Percentiles rank a stretch among this genome's conserved stretches.
phyloP scores from a whole-genome alignment of 768 basidiomycete species.

The Lentinula sp. region DNA sequence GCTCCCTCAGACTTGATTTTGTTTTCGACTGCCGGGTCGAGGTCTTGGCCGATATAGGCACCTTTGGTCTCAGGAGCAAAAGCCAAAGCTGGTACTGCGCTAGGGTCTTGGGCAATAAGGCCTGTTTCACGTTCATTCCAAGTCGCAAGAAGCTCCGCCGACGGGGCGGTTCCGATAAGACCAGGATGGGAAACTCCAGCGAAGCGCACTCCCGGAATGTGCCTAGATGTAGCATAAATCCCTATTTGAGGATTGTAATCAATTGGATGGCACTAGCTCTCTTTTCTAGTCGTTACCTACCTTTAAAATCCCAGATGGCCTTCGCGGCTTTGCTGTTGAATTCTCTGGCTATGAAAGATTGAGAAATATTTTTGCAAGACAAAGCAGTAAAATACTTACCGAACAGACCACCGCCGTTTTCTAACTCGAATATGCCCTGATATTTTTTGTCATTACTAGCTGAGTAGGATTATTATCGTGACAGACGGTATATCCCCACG shows the following conservation, averaged over 20 bases:
- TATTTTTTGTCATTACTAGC: neutral
- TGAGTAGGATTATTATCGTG: conserved; percentile 5
- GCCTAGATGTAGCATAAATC: conserved; percentile 66
- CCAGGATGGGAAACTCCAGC: conserved; percentile 76
- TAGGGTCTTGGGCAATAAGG: conserved; percentile 47
- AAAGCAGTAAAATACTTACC: conserved; percentile 26
- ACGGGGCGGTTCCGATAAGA: conserved; percentile 72
- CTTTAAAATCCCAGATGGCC: conserved; percentile 78
- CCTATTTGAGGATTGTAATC: conserved; percentile 26
- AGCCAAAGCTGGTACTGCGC: conserved; percentile 58
- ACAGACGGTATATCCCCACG: conserved; percentile 70
- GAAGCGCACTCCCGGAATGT: conserved; percentile 76
- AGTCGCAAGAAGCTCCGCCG: conserved; percentile 59
- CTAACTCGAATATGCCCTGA: conserved; percentile 68
- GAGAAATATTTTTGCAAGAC: neutral
- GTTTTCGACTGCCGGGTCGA: conserved; percentile 35
- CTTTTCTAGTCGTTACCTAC: conserved; percentile 19
- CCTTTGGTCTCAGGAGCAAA: conserved; percentile 54
- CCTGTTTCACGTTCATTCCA: conserved; percentile 72
- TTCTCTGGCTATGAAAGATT: conserved; percentile 40
- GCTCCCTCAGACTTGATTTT: conserved; percentile 65
- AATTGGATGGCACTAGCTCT: neutral
- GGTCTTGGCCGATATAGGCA: conserved; percentile 65
- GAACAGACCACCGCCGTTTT: conserved; percentile 69
- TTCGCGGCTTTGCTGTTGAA: conserved; percentile 69